Evolutionary conservation across 805 yeast species (phyloP), one percentile per base, ranked within the genome.

Genomic region (Wickerhamomyces mucosus): DNA sequence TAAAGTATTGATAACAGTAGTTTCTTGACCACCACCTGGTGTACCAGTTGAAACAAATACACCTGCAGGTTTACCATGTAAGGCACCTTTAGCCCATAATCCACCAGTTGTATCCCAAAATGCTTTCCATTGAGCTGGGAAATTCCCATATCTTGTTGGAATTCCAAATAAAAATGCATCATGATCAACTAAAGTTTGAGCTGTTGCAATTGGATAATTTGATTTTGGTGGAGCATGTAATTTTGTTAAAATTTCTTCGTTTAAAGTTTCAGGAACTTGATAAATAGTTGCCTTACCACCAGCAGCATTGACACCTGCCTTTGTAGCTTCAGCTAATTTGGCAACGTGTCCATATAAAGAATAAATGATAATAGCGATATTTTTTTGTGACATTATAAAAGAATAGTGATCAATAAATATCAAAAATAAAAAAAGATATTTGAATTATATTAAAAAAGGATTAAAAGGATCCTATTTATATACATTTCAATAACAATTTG

Each of bases 331-430:
- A 26, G 94, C 92, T 45, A 81, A 50, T 28, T 63, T 58, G 38
- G 75, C 74, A 43, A 78, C 61, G 61, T 84, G 95, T 37, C 86
- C 86, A 63, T 80, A 84, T 42, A 78, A 52, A 24, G 95, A 78
- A 68, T 84, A 85, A 54, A 77, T 74, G 55, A 84, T 66, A 44
- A 84, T 76, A 6, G 38, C 41, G n/a, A 38, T 31, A 19, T 34
- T 34, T 27, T 22, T 26, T 12, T n/a, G 7, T 13, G 21, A 19
- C 21, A 19, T 19, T 19, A 11, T 19, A 8, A 19, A 19, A n/a
- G n/a, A n/a, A n/a, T n/a, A n/a, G n/a, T n/a, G n/a, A n/a, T n/a
- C n/a, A n/a, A n/a, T n/a, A n/a, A n/a, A n/a, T n/a, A n/a, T n/a
- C n/a, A n/a, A n/a, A 20, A 20, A 20, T 20, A 9, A 11, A 11